A percentile compares a stretch with the other conserved stretches of the same genome.
Conservation (phyloP, 2,329 filamentous ascomycete species). For the Immersiporthe knoxdaviesiana region DNA sequence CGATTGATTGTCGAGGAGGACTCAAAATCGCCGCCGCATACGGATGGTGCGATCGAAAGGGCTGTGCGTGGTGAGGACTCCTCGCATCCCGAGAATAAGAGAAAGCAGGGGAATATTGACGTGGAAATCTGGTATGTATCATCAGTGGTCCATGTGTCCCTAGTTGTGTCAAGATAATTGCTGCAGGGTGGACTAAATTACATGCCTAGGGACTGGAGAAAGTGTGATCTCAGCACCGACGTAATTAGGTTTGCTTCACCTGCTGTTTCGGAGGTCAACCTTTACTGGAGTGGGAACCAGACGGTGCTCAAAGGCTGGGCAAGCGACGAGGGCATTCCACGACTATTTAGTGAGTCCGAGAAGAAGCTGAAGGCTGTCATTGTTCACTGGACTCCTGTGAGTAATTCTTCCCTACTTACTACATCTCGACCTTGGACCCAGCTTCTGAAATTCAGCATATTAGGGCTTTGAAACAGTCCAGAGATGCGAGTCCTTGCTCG, state of each 20-base stretch:
- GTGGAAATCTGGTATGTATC: conserved; percentile 9
- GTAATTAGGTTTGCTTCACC: conserved; percentile 8
- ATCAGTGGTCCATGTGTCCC: background rate
- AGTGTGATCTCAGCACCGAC: conserved; percentile 16
- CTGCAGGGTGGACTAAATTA: background rate
- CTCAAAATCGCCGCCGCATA: conserved; percentile 1
- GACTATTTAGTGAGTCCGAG: background rate
- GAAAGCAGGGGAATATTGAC: background rate
- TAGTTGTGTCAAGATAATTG: background rate
- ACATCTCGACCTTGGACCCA: background rate
- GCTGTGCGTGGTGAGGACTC: conserved; percentile 3
- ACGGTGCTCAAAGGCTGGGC: conserved; percentile 10
- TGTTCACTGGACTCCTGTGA: conserved; percentile 12
- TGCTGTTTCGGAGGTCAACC: background rate
- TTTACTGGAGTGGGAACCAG: conserved; percentile 15
- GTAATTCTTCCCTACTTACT: conserved; percentile 7
- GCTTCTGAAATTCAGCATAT: too few species aligned
- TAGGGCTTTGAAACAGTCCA: too few species aligned
- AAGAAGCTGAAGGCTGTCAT: background rate
- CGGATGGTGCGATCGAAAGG: conserved; percentile 13
- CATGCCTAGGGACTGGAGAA: conserved; percentile 14
- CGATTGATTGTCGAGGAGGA: conserved; percentile 1
- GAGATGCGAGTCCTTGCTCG: too few species aligned
- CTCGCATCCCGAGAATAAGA: background rate
- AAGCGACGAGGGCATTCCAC: background rate